Evolutionary conservation across 2,329 filamentous ascomycete genomes (phyloP).

Genomic region (Cladophialophora yegresii): DNA sequence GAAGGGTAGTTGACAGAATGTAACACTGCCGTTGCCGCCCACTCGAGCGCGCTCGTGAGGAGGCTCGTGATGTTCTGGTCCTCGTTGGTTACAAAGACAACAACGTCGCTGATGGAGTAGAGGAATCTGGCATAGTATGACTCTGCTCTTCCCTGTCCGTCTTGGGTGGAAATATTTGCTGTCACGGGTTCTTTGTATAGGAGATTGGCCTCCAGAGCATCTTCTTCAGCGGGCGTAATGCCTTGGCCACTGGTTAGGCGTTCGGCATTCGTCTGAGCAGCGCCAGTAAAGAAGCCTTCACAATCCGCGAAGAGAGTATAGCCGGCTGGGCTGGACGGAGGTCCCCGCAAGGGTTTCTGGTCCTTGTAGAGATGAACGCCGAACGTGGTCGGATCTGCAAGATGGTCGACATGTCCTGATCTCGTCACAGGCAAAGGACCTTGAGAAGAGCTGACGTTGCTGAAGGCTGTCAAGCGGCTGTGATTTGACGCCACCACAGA

Average conservation of each 20-base stretch:
- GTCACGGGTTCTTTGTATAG: slow-evolving; percentile 10
- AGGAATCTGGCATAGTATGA: slow-evolving; percentile 13
- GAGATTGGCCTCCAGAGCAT: slow-evolving; percentile 4
- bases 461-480: background rate
- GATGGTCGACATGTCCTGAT: slow-evolving; percentile 12
- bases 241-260: background rate
- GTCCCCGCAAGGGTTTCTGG: background rate
- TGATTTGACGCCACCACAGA: slow-evolving; percentile 4
- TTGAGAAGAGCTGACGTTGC: slow-evolving; percentile 1
- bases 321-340: background rate
- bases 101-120: slow-evolving; percentile 13
- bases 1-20: slow-evolving; percentile 19
- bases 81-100: slow-evolving; percentile 18
- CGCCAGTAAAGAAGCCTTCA: slow-evolving; percentile 14
- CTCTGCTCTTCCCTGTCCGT: slow-evolving; percentile 11
- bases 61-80: slow-evolving; percentile 12
- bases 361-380: slow-evolving; percentile 17
- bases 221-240: background rate
- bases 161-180: background rate
- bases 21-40: slow-evolving; percentile 9
- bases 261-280: slow-evolving; percentile 13
- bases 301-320: slow-evolving; percentile 14
- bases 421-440: slow-evolving; percentile 7
- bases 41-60: slow-evolving; percentile 12
- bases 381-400: slow-evolving; percentile 8